Conservation (phyloP, 208 protist species). For the Crithidia thermophila region DNA sequence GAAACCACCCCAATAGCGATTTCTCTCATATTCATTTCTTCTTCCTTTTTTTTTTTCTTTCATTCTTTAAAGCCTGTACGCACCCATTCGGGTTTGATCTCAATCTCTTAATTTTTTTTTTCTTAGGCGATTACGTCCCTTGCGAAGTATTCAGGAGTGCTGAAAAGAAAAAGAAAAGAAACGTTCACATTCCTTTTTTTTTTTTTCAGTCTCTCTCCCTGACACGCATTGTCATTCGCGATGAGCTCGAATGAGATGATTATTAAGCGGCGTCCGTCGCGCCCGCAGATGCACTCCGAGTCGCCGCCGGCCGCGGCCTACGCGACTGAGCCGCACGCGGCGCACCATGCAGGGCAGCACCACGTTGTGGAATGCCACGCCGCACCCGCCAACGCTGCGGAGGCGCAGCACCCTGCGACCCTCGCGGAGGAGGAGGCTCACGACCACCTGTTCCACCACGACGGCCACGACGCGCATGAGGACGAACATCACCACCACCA, state of each 20-base stretch:
- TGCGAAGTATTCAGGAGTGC: neutral
- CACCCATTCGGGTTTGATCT: neutral
- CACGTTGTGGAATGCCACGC: too few species aligned
- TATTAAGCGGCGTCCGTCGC: constrained; percentile 10
- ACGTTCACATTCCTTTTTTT: neutral
- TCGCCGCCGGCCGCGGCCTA: neutral
- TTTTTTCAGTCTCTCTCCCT: neutral
- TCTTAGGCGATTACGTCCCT: neutral
- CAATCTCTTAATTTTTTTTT: constrained; percentile 6
- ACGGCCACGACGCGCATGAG: neutral
- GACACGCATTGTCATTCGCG: neutral
- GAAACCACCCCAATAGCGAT: too few species aligned
- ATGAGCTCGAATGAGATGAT: constrained; percentile 15
- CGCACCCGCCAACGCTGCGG: too few species aligned
- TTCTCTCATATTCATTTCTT: neutral
- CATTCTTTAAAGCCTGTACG: neutral
- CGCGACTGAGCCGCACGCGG: neutral
- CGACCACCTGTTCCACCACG: neutral
- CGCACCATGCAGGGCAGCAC: neutral
- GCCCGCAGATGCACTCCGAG: neutral
- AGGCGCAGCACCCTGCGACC: too few species aligned
- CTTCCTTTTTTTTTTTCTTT: constrained; percentile 6
- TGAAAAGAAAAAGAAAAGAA: neutral
- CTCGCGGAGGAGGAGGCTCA: neutral
- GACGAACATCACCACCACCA: neutral